Conservation (phyloP, 2,329 filamentous ascomycete genomes). For the Zymoseptoria tritici region DNA sequence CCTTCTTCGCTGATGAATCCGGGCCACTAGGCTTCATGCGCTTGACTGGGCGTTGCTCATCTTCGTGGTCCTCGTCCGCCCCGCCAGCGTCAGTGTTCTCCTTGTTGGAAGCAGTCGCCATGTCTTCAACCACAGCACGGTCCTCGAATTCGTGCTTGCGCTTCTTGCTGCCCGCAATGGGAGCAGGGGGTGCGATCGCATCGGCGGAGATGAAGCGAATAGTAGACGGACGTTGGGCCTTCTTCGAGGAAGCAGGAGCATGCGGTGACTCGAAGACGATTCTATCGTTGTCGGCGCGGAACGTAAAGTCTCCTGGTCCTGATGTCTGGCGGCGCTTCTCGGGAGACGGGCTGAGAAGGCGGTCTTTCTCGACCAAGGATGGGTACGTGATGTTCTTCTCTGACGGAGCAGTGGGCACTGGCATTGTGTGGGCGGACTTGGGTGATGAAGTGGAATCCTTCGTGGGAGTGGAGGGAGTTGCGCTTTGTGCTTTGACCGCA, state of each 20-base stretch:
- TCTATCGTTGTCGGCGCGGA: constrained; percentile 37
- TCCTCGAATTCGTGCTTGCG: constrained; percentile 36
- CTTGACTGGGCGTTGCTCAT: constrained; percentile 23
- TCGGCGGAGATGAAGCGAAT: constrained; percentile 40
- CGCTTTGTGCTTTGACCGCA: background rate
- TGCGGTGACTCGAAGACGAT: constrained; percentile 38
- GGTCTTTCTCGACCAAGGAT: background rate
- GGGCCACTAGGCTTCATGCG: constrained; percentile 16
- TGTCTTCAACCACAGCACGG: constrained; percentile 23
- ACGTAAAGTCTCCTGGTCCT: constrained; percentile 40
- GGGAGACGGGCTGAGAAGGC: constrained; percentile 24
- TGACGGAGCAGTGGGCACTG: background rate
- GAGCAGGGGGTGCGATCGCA: constrained; percentile 13
- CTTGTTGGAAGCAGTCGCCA: constrained; percentile 32
- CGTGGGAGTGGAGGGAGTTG: constrained; percentile 14
- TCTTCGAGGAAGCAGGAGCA: constrained; percentile 19
- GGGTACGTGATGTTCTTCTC: constrained; percentile 1
- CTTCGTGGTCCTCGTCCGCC: constrained; percentile 25
- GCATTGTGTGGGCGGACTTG: constrained; percentile 6
- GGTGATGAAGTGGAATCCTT: constrained; percentile 26
- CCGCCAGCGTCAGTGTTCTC: constrained; percentile 31
- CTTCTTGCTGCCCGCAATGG: constrained; percentile 33
- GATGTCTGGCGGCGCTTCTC: constrained; percentile 31
- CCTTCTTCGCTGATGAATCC: background rate
- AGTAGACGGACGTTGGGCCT: constrained; percentile 30